Evolutionary conservation across 371 early-diverging fungal genomes (phyloP), one percentile per base, ranked within the genome.

Genomic region (Rhizopus stolonifer): DNA sequence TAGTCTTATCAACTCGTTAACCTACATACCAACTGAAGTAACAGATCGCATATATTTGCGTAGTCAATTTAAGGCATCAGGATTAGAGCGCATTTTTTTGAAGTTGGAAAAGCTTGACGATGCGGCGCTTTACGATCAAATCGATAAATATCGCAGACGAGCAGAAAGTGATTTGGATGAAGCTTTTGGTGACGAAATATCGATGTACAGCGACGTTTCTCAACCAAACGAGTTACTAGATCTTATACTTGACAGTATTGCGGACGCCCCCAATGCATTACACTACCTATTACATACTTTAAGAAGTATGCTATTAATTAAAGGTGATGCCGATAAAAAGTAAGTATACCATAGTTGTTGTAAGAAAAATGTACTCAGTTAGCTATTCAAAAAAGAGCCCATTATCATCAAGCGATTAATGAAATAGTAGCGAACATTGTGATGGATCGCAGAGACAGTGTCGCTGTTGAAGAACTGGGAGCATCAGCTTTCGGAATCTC

Each of bases 401-500:
- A 84, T 34, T 92, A 89, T 63, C 86, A 86, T 57, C 91, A 89
- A 52, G 70, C 91, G 26, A 83, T 93, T 46, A 90, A 90, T 58
- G 77, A 84, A 25, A 70, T 91, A 23, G 80, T 91, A n/a, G 77
- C 85, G 4, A 87, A 92, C 51, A 81, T 93, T 5, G 90, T 93
- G 1, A 80, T 92, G 67, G 91, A 93, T 52, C 76, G 88, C 14
- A 82, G 87, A 43, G 70, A 74, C 2, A 45, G 48, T 46, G 49
- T 58, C 1, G 69, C 77, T 15, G 77, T 81, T 0, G 81, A 81
- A 31, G 80, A 82, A 24, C 74, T 76, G 22, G 64, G 72, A 6
- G 26, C 52, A 10, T 49, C 64, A 22, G 56, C 59, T 8, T 64
- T 60, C 49, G 62, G 69, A 14, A 52, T 56, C 11, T 78, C 79